Evolutionary conservation across 75 land plant genomes (phyloP).

Genomic region (Pseudotsuga menziesii): DNA sequence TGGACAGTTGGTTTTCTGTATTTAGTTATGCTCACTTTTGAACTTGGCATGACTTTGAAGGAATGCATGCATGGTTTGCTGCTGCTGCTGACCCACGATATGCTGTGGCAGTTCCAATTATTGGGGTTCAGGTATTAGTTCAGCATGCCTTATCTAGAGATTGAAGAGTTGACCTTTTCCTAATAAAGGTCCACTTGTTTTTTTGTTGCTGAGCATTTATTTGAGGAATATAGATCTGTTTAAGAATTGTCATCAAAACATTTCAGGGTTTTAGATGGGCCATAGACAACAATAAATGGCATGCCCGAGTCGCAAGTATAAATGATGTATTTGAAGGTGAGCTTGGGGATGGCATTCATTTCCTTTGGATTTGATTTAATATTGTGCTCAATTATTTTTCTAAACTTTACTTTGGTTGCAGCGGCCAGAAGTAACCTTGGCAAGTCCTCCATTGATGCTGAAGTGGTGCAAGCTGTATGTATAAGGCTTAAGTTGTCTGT

Average conservation of each 20-base stretch:
- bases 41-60: constrained; percentile 22
- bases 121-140: constrained; percentile 81
- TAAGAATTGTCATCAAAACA: not conserved
- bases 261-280: constrained; percentile 86
- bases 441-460: constrained; percentile 61
- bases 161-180: not conserved
- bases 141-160: not conserved
- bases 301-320: constrained; percentile 84
- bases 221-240: not conserved
- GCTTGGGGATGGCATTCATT: constrained; percentile 1
- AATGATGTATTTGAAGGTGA: constrained; percentile 78
- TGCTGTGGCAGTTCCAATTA: constrained; percentile 75
- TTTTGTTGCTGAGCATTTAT: not conserved
- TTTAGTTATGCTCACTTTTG: not conserved
- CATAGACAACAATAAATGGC: constrained; percentile 77
- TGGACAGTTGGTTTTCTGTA: not conserved
- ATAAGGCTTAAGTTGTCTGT: constrained; percentile 3
- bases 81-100: constrained; percentile 77
- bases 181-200: not conserved
- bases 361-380: constrained; percentile 9
- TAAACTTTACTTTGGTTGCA: constrained; percentile 25
- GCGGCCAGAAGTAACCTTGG: constrained; percentile 64
- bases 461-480: constrained; percentile 79
- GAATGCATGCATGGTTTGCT: constrained; percentile 95
- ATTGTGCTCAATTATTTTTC: not conserved